phyloP scores from a whole-genome alignment of 768 basidiomycete species.

The Antrodiella citrinella region DNA sequence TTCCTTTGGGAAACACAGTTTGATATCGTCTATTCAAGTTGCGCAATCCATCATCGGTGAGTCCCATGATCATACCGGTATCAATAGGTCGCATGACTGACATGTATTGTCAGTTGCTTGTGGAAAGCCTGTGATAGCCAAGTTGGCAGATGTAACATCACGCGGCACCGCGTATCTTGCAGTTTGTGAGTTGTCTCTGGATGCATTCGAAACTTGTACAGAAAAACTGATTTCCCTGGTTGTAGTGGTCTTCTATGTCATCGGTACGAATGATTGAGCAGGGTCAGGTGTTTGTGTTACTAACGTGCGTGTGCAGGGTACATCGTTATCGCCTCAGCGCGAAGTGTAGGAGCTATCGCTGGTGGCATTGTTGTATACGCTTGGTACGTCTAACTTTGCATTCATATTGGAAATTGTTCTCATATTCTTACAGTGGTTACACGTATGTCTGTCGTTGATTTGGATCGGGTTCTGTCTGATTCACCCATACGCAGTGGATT shows the following conservation, averaged over 20 bases:
- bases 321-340: constrained; percentile 25
- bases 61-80: constrained; percentile 35
- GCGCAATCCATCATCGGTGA: constrained; percentile 27
- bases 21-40: constrained; percentile 21
- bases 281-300: no score
- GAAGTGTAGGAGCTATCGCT: constrained; percentile 20
- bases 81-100: constrained; percentile 10
- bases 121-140: constrained; percentile 42
- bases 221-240: no score
- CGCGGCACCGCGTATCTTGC: constrained; percentile 39
- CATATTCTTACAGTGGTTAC: constrained; percentile 40
- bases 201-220: constrained; percentile 22
- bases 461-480: not conserved
- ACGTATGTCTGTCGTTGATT: constrained; percentile 32
- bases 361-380: constrained; percentile 45
- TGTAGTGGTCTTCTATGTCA: constrained; percentile 30
- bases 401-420: constrained; percentile 11
- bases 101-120: constrained; percentile 9
- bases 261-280: no score
- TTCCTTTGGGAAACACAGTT: constrained; percentile 16
- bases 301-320: constrained; percentile 20
- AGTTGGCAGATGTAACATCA: constrained; percentile 44
- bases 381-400: constrained; percentile 28
- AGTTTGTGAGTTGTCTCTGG: constrained; percentile 33
- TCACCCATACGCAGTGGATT: constrained; percentile 33